These are phyloP conservation scores for Fusarium newnesense DNA, from an alignment of 2,329 filamentous ascomycete species.

Conservation along the genomic window DNA sequence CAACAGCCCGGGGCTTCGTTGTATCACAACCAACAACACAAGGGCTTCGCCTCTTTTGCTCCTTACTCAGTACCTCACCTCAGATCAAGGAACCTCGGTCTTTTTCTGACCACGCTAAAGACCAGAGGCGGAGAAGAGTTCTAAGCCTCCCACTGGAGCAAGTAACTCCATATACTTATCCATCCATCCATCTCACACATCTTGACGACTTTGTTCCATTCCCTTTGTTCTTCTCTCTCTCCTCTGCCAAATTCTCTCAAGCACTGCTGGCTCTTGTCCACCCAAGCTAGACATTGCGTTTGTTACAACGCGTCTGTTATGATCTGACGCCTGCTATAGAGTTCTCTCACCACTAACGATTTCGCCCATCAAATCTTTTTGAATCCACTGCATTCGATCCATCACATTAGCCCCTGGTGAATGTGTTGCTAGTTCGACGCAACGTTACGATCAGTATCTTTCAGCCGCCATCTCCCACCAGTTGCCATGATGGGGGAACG, in stretches of 20 bases:
- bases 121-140: slow-evolving; percentile 31
- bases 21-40: background rate
- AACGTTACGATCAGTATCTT: background rate
- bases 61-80: slow-evolving; percentile 8
- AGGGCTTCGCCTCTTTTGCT: slow-evolving; percentile 22
- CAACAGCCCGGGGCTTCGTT: background rate
- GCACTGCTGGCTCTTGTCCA: background rate
- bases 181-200: slow-evolving; percentile 14
- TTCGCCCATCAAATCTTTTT: background rate
- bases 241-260: background rate
- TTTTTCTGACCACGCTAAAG: slow-evolving; percentile 13
- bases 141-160: slow-evolving; percentile 28
- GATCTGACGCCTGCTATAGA: background rate
- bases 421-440: background rate
- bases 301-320: background rate
- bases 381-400: background rate
- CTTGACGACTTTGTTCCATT: background rate
- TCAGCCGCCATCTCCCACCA: background rate
- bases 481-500: slow-evolving; percentile 40
- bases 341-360: background rate
- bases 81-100: slow-evolving; percentile 17
- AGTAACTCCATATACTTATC: slow-evolving; percentile 8
- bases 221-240: background rate
- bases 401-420: background rate
- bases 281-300: background rate